A percentile compares a stretch with the other conserved stretches of the same genome.
These are phyloP conservation scores for Aspergillus taichungensis DNA, from an alignment of 495 filamentous ascomycete species.

Conservation along the genomic window DNA sequence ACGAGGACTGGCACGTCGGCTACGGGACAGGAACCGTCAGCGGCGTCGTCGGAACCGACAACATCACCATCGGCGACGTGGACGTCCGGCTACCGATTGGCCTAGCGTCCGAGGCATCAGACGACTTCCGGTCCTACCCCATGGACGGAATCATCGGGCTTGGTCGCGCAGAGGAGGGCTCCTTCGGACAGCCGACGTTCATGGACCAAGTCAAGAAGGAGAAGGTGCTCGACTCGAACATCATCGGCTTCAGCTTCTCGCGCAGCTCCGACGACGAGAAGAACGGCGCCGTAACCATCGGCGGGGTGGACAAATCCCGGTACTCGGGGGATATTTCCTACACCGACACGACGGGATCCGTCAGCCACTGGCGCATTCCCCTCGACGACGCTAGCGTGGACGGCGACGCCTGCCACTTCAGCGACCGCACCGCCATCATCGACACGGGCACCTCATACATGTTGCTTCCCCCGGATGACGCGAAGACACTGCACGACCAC, in stretches of 20 bases:
- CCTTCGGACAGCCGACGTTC: slow-evolving; percentile 47
- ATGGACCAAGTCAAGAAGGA: slow-evolving; percentile 51
- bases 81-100: slow-evolving; percentile 57
- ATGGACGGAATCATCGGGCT: slow-evolving; percentile 84
- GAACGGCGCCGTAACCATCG: slow-evolving; percentile 71
- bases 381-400: slow-evolving; percentile 54
- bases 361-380: slow-evolving; percentile 56
- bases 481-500: slow-evolving; percentile 51
- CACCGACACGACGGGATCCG: slow-evolving; percentile 32
- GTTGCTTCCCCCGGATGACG: slow-evolving; percentile 57
- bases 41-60: slow-evolving; percentile 56
- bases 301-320: slow-evolving; percentile 53
- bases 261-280: slow-evolving; percentile 54
- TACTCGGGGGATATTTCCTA: slow-evolving; percentile 61
- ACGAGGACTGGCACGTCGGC: slow-evolving; percentile 45
- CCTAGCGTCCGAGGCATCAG: slow-evolving; percentile 52
- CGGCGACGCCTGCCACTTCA: slow-evolving; percentile 42
- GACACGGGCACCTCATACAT: slow-evolving; percentile 77
- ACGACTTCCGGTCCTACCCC: slow-evolving; percentile 64
- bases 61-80: slow-evolving; percentile 53
- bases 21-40: slow-evolving; percentile 67
- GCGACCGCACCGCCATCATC: slow-evolving; percentile 52
- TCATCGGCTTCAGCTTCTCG: slow-evolving; percentile 60
- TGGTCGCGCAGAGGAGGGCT: slow-evolving; percentile 39
- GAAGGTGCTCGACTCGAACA: slow-evolving; percentile 50